These are phyloP conservation scores for Acer yangbiense DNA, from an alignment of 345 rosid species.

Conservation along the genomic window DNA sequence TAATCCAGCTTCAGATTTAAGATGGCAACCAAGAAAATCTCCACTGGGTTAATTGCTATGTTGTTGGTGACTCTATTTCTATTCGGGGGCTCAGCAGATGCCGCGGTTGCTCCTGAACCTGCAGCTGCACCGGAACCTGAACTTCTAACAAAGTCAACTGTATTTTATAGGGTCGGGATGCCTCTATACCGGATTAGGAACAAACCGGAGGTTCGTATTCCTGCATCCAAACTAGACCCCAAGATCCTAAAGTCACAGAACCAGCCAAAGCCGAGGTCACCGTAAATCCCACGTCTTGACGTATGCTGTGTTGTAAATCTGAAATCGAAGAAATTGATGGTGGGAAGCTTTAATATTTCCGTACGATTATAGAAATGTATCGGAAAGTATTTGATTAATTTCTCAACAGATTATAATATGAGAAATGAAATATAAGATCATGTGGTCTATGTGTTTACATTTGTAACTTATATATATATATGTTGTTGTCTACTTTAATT, in stretches of 20 bases:
- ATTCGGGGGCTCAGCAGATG: background rate
- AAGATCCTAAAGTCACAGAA: background rate
- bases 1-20: background rate
- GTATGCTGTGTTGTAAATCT: background rate
- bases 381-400: no score
- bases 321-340: background rate
- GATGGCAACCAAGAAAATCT: conserved; percentile 11
- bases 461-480: background rate
- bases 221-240: background rate
- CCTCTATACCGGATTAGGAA: conserved; percentile 18
- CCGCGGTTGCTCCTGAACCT: background rate
- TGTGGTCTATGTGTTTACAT: background rate
- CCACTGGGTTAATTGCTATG: conserved; percentile 6
- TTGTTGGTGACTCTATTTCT: conserved; percentile 7
- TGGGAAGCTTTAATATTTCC: background rate
- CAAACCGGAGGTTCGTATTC: conserved; percentile 2
- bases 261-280: background rate
- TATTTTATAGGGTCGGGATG: conserved; percentile 19
- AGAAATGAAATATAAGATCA: background rate
- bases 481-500: background rate
- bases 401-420: no score
- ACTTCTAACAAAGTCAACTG: no score
- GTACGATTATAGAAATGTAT: background rate
- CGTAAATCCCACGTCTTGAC: background rate
- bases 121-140: no score